These are phyloP conservation scores for Hanseniaspora valbyensis DNA, from an alignment of 805 yeast species.

Conservation along the genomic window DNA sequence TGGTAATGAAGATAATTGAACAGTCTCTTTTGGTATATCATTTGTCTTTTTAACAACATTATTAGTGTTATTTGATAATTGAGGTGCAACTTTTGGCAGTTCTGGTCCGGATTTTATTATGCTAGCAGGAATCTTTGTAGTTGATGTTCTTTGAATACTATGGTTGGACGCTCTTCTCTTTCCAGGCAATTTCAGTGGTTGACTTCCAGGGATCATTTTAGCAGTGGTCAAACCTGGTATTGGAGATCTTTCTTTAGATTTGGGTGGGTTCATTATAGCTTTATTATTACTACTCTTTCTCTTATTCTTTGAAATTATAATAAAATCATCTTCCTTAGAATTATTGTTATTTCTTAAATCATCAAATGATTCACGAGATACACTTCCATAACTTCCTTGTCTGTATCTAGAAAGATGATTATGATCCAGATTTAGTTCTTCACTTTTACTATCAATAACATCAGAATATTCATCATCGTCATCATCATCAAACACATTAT, in stretches of 20 bases:
- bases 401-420: background rate
- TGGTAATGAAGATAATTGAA: too few relatives aligned
- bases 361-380: background rate
- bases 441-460: background rate
- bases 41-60: background rate
- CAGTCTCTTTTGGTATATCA: background rate
- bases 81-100: background rate
- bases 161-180: background rate
- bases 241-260: background rate
- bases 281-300: background rate
- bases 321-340: background rate
- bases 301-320: background rate
- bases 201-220: constrained; percentile 8
- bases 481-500: background rate
- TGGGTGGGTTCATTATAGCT: background rate
- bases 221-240: background rate
- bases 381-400: background rate
- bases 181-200: background rate
- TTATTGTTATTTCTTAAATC: background rate
- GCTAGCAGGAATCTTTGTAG: background rate
- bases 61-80: background rate
- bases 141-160: background rate
- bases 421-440: background rate
- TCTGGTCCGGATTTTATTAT: constrained; percentile 1
- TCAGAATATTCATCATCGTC: background rate